Evolutionary conservation across 1,284 basidiomycete species (phyloP), one percentile per base, ranked within the genome.

Genomic region (Marasmius fiardii): DNA sequence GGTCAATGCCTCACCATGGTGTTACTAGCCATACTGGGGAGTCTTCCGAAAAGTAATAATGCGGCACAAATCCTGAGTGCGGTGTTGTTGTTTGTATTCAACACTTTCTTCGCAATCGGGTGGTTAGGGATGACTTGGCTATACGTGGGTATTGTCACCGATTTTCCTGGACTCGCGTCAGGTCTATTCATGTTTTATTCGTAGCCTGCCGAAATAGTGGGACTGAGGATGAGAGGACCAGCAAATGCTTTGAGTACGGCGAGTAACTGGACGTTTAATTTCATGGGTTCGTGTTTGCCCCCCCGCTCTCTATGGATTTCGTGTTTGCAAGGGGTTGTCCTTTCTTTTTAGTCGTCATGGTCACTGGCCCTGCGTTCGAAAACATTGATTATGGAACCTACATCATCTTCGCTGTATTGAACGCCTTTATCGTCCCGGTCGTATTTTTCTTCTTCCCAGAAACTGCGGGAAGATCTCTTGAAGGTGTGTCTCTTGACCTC

Each of bases 81-180:
- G 1, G 78, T 84, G n/a, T 63, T 86, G 57, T 65, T 82, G 26
- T 86, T 83, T 65, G 76, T 84, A 48, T 87, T 85, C 72, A 85
- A 86, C 66, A 82, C 83, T 43, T 82, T 84, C 71, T 87, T 86
- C 64, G 82, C 83, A 0, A 68, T 86, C 55, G 85, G 84, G 6
- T 86, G 83, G 83, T 70, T 86, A 26, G 83, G 85, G 23, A 86
- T 88, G 81, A 84, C 86, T 4, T 86, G 85, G 82, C 69, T 86
- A 53, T 84, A 84, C 61, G 81, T 83, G 58, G 64, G 80, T 23
- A 12, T 28, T 35, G n/a, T 47, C n/a, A 1, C 33, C 28, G 11
- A 23, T 34, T 3, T 53, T 43, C 23, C 45, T 4, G 11, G 4
- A 21, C 24, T 24, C 5, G 47, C n/a, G n/a, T n/a, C n/a, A 37